These are phyloP conservation scores for Backusella tarrabulga DNA, from an alignment of 192 early-diverging fungal species.

Conservation along the genomic window DNA sequence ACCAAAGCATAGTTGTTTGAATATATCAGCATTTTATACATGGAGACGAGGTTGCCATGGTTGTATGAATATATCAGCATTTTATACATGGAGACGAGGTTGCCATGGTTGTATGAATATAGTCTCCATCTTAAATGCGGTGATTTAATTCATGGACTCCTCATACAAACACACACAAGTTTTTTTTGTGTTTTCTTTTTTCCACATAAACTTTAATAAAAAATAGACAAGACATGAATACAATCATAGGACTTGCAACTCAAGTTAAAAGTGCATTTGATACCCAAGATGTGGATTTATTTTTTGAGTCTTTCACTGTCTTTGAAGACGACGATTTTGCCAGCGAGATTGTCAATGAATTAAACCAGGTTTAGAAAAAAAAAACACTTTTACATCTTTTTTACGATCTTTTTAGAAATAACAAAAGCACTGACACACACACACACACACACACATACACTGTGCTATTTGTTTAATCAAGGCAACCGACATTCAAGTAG, in stretches of 20 bases:
- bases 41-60: too few species aligned
- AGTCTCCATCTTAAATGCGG: too few species aligned
- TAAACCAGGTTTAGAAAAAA: not conserved
- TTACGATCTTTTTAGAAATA: not conserved
- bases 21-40: too few species aligned
- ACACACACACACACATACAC: too few species aligned
- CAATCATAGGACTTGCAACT: not conserved
- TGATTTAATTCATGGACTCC: too few species aligned
- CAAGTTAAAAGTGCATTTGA: constrained; percentile 4
- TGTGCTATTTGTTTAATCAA: not conserved
- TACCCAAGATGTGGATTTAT: not conserved
- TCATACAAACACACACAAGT: too few species aligned
- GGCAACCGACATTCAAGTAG: not conserved
- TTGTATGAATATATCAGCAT: too few species aligned
- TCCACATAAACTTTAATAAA: not conserved
- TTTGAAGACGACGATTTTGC: not conserved
- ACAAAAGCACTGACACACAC: not conserved
- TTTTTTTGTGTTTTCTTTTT: too few species aligned
- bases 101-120: too few species aligned
- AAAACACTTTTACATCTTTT: not conserved
- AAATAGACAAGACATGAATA: not conserved
- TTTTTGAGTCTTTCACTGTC: not conserved
- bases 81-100: too few species aligned
- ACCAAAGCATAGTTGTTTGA: too few species aligned
- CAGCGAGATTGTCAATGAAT: constrained; percentile 8